These are phyloP conservation scores for Ascocoryne sarcoides DNA, from an alignment of 2,329 filamentous ascomycete species.

Conservation along the genomic window DNA sequence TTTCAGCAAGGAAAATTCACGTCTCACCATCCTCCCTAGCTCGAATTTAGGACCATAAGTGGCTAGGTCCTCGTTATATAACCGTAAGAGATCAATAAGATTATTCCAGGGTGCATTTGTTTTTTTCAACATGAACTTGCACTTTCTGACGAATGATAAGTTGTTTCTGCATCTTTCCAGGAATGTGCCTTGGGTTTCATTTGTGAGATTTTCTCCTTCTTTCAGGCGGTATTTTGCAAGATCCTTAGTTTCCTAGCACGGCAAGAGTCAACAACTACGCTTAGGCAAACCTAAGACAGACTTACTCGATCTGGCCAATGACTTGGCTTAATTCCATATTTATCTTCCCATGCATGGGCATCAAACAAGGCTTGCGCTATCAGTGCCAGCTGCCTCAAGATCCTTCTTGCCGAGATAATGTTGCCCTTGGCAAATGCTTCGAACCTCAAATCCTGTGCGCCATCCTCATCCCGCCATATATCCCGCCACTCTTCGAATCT, in stretches of 20 bases:
- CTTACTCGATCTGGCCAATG: conserved; percentile 16
- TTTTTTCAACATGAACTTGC: conserved; percentile 19
- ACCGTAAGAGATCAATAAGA: conserved; percentile 18
- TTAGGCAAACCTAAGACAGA: not conserved
- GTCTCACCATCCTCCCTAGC: conserved; percentile 16
- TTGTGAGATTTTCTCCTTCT: conserved; percentile 17
- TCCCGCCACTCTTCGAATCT: conserved; percentile 22
- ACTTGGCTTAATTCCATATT: conserved; percentile 20
- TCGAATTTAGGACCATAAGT: conserved; percentile 17
- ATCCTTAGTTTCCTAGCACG: conserved; percentile 18
- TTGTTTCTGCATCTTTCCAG: conserved; percentile 20
- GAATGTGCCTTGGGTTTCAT: conserved; percentile 18
- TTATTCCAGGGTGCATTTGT: conserved; percentile 15
- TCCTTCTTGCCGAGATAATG: conserved; percentile 12
- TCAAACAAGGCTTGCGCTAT: conserved; percentile 19
- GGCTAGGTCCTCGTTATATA: conserved; percentile 16
- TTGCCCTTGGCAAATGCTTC: conserved; percentile 18
- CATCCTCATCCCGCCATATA: conserved; percentile 19
- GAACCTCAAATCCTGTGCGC: conserved; percentile 18
- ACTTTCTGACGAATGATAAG: conserved; percentile 20
- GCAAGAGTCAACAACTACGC: not conserved
- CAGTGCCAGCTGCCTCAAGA: conserved; percentile 17
- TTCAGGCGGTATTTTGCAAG: conserved; percentile 15
- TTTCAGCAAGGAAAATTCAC: conserved; percentile 17
- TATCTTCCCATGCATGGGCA: conserved; percentile 17